Evolutionary conservation across 345 rosid species (phyloP), one percentile per base, ranked within the genome.

Genomic region (Barbarea vulgaris): DNA sequence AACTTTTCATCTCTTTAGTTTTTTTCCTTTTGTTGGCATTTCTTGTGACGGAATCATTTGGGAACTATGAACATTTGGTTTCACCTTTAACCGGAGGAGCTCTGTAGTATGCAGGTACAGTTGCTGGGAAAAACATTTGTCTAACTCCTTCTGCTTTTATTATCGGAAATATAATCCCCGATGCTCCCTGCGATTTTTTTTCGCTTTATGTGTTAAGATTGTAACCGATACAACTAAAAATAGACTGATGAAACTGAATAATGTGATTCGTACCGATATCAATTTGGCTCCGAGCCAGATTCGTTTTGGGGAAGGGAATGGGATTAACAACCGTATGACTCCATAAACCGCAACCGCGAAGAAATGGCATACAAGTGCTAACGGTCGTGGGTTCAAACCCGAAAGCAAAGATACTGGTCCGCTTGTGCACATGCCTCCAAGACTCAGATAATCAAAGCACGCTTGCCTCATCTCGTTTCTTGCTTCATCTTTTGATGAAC

Each of bases 281-380:
- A 83, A 60, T 60, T 70, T 78, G 22, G 81, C 86, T 63, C 86
- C 86, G 52, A 83, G 80, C 86, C 84, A 83, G 21, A 83, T 58
- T 42, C 86, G 77, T 65, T 81, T 78, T 9, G 86, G 86, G 1
- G 86, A 81, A 72, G 86, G 86, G 72, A 83, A 81, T 4, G 86
- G 86, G 41, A 83, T 75, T 9, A 81, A 53, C 64, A 83, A 64
- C 31, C 84, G 68, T n/a, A 83, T 76, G 39, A 81, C 82, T 63
- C 86, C 86, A 33, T 78, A 83, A 33, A 83, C 59, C 2, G 86
- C 86, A 77, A 83, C 86, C 9, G 86, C 86, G 53, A 83, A 81
- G 71, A 83, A 83, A 75, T 83, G 86, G 34, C 80, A 71, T 1
- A 83, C 84, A 53, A 83, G 80, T 9, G 73, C 75, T 65, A 71